phyloP scores from a whole-genome alignment of 2,329 filamentous ascomycete genomes.

The Colletotrichum falcatum region DNA sequence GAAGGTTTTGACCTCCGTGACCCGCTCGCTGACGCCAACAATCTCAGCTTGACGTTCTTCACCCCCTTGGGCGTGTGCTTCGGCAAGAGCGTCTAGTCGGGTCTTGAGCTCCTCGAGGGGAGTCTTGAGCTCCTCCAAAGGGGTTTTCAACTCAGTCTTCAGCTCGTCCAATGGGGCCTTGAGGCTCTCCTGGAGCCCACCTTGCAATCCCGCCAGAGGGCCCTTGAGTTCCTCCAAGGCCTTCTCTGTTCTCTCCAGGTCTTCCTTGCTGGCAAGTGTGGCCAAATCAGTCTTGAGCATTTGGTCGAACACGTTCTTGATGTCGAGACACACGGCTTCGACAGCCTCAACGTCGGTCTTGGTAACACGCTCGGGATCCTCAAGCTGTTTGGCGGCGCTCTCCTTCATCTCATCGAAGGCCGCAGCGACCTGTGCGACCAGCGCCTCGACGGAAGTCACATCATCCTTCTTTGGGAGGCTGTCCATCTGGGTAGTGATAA shows the following conservation, averaged over 20 bases:
- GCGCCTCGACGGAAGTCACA: slow-evolving; percentile 78
- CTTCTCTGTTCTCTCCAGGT: slow-evolving; percentile 77
- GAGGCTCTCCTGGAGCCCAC: slow-evolving; percentile 15
- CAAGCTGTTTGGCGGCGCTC: slow-evolving; percentile 63
- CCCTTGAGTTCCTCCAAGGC: slow-evolving; percentile 60
- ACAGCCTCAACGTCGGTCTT: slow-evolving; percentile 88
- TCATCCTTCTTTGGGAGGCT: slow-evolving; percentile 82
- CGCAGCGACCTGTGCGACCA: slow-evolving; percentile 81
- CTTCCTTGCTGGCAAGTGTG: slow-evolving; percentile 79
- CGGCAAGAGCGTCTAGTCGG: slow-evolving; percentile 72
- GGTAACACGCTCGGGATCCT: slow-evolving; percentile 74
- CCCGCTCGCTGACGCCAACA: slow-evolving; percentile 79
- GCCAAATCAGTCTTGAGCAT: slow-evolving; percentile 78
- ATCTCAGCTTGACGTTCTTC: slow-evolving; percentile 89
- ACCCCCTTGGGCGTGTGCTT: slow-evolving; percentile 81
- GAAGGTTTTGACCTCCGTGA: slow-evolving; percentile 81
- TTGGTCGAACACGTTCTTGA: slow-evolving; percentile 82
- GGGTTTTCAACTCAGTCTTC: slow-evolving; percentile 15
- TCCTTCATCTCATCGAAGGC: slow-evolving; percentile 81
- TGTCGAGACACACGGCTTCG: slow-evolving; percentile 84
- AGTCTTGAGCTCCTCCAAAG: slow-evolving; percentile 72
- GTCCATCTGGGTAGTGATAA: slow-evolving; percentile 75
- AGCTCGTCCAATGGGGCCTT: slow-evolving; percentile 24
- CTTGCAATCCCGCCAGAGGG: slow-evolving; percentile 23
- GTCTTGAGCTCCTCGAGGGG: slow-evolving; percentile 70